Evolutionary conservation across 257 asterid genomes (phyloP), one percentile per base, ranked within the genome.

Genomic region (Nicotiana attenuata): DNA sequence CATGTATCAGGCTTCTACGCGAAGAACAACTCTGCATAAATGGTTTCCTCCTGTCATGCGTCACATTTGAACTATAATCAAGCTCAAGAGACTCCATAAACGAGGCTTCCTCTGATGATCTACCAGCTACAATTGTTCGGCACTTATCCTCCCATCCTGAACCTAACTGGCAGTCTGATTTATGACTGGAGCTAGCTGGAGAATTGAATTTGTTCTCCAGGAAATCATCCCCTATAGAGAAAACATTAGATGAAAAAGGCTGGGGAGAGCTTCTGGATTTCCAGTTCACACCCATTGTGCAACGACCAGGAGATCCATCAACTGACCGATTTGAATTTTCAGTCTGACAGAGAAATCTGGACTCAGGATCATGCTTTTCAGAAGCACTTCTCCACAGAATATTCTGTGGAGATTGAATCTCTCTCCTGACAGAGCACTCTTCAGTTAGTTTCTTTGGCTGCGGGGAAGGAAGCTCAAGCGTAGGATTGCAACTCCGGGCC

Each of bases 1-100:
- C 85, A 68, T 53, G 85, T 82, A 76, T 67, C 81, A 86, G 84
- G 87, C 82, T 77, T 86, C 85, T 88, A 76, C 60, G 86, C 77
- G 69, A 83, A 73, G 86, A 91, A 87, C 90, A 89, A 87, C 87
- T 83, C 85, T 86, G 83, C 50, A 91, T 85, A 85, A 85, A 81
- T 79, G 93, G 85, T 82, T 81, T 89, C 84, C 67, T 73, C 6
- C 68, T 76, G 38, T 85, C 90, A 85, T 84, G 71, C 45, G 33
- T 63, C 69, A 85, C 78, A 84, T 80, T 71, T 52, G 85, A 80
- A 84, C 79, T 82, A 83, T 85, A 91, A 77, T 56, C 75, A 55
- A 78, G 79, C 66, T 84, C 84, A 83, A 85, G 88, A 87, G 77
- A 84, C 76, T 86, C 84, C 77, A 78, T 79, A 84, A 82, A 81